A percentile compares a stretch with the other conserved stretches of the same genome.
Evolutionary conservation across 305 asterid species (phyloP).

Genomic region (Fraxinus sp.): DNA sequence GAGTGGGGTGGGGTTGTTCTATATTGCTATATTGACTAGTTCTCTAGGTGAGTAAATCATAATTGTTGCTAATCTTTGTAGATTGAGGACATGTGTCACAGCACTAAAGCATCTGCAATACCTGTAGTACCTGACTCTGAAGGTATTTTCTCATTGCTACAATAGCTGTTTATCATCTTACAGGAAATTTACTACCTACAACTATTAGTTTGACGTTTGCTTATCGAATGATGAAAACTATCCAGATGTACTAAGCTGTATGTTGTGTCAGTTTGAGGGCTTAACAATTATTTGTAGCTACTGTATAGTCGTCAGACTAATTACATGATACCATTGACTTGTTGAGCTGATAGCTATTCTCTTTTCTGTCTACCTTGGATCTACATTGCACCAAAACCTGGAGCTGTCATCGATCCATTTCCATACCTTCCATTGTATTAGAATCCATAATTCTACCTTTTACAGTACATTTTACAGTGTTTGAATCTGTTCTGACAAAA

Average conservation of each 20-base stretch:
- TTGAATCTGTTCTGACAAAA: neutral
- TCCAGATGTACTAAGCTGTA: neutral
- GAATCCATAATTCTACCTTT: neutral
- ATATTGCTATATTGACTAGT: neutral
- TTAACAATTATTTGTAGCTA: constrained; percentile 2
- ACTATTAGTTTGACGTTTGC: constrained; percentile 1
- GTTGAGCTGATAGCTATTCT: constrained; percentile 3
- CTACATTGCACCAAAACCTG: constrained; percentile 13
- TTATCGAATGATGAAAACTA: constrained; percentile 1
- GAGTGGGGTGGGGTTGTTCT: neutral
- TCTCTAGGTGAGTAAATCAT: constrained; percentile 24
- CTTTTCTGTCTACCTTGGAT: constrained; percentile 10
- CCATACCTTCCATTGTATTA: neutral
- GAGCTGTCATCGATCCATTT: constrained; percentile 2
- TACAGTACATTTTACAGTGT: neutral
- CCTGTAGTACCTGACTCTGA: constrained; percentile 96
- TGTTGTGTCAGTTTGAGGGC: neutral
- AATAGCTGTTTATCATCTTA: constrained; percentile 9
- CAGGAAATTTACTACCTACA: neutral
- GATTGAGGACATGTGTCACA: constrained; percentile 91
- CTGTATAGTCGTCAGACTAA: neutral
- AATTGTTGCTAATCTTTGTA: constrained; percentile 35
- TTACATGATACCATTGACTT: neutral
- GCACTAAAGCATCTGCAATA: constrained; percentile 79
- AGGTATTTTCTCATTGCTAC: constrained; percentile 49